Evolutionary conservation across 1,284 basidiomycete species (phyloP).

Genomic region (Trichosporon sp.): DNA sequence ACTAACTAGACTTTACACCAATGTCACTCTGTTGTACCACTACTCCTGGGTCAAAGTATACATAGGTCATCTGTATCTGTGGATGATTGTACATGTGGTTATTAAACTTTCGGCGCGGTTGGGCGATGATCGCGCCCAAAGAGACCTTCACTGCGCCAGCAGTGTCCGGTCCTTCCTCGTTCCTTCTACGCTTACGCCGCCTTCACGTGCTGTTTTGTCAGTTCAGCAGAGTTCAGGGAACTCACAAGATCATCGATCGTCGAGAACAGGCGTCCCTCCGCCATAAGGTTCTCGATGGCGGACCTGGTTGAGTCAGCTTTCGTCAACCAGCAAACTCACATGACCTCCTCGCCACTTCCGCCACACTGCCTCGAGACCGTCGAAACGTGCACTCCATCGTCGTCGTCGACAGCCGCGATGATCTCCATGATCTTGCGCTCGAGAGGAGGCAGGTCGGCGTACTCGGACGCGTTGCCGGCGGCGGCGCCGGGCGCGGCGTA

Average conservation of each 20-base stretch:
- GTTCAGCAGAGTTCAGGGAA: not conserved
- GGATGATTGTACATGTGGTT: conserved; percentile 5
- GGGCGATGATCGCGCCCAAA: not conserved
- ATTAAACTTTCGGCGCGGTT: not conserved
- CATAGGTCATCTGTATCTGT: not conserved
- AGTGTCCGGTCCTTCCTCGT: no score
- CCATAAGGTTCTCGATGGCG: conserved; percentile 64
- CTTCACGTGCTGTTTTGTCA: conserved; percentile 31
- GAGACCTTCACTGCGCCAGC: not conserved
- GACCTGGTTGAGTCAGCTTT: conserved; percentile 48
- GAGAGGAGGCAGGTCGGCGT: conserved; percentile 58
- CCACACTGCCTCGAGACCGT: conserved; percentile 53
- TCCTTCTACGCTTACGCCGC: conserved; percentile 19
- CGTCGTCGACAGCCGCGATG: conserved; percentile 51
- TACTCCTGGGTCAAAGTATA: not conserved
- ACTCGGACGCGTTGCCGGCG: conserved; percentile 31
- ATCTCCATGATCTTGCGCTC: conserved; percentile 64
- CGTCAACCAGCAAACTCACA: conserved; percentile 44
- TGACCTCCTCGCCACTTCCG: conserved; percentile 40
- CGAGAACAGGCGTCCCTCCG: conserved; percentile 63
- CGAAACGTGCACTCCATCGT: conserved; percentile 62
- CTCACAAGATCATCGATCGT: conserved; percentile 60
- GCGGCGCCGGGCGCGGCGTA: conserved; percentile 28
- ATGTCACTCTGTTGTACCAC: conserved; percentile 1
- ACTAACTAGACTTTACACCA: not conserved